Evolutionary conservation across 129 eudicot genomes (phyloP), one percentile per base, ranked within the genome.

Genomic region (Flaveria robusta): DNA sequence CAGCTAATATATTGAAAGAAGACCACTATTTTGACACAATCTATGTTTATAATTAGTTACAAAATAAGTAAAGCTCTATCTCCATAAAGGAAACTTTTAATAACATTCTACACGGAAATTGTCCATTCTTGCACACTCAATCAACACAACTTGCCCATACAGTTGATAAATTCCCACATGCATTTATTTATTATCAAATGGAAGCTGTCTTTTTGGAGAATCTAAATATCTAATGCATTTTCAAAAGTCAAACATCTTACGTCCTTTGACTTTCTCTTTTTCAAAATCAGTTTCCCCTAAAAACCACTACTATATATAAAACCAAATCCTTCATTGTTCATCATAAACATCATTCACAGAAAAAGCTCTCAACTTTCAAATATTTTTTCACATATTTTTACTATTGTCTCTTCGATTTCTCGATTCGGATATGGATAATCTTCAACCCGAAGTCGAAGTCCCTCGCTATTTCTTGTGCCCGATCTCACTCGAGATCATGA

Each of bases 401-500:
- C 42, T 11, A 20, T 11, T 9, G 0, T 10, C 42, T 68, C 6
- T 1, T 71, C 71, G 16, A 59, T 18, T 27, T 67, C 29, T 39
- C 62, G 55, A 71, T 80, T 45, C 39, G 34, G 14, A 3, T 54
- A 76, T 77, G 85, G 49, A n/a, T 16, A 65, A 74, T 47, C 60
- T 51, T 70, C 9, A 74, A 43, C 63, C 1, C 4, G 85, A 82
- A 50, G 75, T 90, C 22, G 88, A 90, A 22, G 87, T 90, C 43
- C 92, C 92, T 19, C 62, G 80, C 2, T 90, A 23, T 71, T 90
- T 90, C 72, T 37, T 90, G 1, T 87, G 90, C 72, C 96, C 96
- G 27, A 87, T 87, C 62, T 85, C 96, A 3, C 78, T 89, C n/a
- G 91, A 87, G 64, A 85, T 89, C 74, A 89, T 89, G 96, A 89